These are phyloP conservation scores for Oryza rufipogon DNA, from an alignment of 176 grass and related monocot species.

Conservation along the genomic window DNA sequence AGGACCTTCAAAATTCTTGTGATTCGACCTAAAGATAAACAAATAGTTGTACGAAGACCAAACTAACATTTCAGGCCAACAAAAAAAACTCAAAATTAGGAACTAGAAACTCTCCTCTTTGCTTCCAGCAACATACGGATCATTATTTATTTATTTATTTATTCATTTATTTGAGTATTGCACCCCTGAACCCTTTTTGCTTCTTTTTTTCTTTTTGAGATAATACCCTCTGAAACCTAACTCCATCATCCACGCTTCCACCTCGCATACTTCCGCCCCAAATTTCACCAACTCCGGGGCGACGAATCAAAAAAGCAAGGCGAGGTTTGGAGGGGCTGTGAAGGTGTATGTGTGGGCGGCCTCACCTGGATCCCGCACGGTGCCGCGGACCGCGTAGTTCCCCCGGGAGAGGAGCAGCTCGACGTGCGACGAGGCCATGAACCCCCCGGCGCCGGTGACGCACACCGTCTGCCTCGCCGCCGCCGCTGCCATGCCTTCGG, in stretches of 20 bases:
- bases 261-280: not conserved
- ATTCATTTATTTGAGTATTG: no score
- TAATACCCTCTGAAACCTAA: not conserved
- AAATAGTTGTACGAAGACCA: not conserved
- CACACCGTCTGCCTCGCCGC: constrained; percentile 53
- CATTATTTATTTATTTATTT: no score
- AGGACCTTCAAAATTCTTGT: not conserved
- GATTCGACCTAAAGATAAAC: not conserved
- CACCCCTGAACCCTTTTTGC: no score
- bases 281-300: not conserved
- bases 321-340: not conserved
- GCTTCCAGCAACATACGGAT: not conserved
- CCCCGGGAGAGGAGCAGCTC: constrained; percentile 77
- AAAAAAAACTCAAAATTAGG: not conserved
- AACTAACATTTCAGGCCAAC: not conserved
- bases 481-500: constrained; percentile 25
- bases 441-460: constrained; percentile 81
- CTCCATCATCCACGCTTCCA: not conserved
- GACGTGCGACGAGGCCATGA: constrained; percentile 71
- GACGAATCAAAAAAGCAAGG: not conserved
- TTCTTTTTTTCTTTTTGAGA: no score
- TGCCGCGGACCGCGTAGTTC: constrained; percentile 67
- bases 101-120: not conserved
- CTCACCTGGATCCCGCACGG: constrained; percentile 69
- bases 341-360: not conserved